Conservation (phyloP, 352 stramenopile species). For the Pythium grandisporangium region DNA sequence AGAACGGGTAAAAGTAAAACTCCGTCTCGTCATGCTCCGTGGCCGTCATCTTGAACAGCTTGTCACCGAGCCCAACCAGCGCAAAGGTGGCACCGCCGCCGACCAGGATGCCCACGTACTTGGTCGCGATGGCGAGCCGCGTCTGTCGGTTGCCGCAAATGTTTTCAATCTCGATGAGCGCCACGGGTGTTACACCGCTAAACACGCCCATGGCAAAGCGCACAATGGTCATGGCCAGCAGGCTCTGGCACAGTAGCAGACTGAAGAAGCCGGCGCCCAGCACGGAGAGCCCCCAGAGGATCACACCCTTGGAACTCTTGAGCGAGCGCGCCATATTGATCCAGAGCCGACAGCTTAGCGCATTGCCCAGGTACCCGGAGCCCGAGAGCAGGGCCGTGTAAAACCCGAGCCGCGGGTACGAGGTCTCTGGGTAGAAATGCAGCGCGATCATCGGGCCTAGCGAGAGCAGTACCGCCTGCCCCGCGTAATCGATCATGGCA, state of each 20-base stretch:
- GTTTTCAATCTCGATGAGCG: constrained; percentile 75
- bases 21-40: constrained; percentile 27
- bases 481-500: constrained; percentile 71
- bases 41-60: constrained; percentile 31
- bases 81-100: constrained; percentile 37
- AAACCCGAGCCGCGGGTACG: constrained; percentile 63
- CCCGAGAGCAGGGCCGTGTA: constrained; percentile 68
- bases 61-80: constrained; percentile 35
- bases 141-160: constrained; percentile 75
- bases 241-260: constrained; percentile 63
- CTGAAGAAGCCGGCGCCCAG: constrained; percentile 63
- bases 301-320: constrained; percentile 71
- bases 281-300: constrained; percentile 70
- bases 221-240: constrained; percentile 68
- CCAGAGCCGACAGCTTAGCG: constrained; percentile 66
- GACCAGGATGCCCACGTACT: constrained; percentile 55
- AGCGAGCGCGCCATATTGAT: constrained; percentile 67
- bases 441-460: constrained; percentile 63
- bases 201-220: constrained; percentile 69
- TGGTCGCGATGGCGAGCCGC: constrained; percentile 43
- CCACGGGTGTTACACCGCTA: constrained; percentile 62
- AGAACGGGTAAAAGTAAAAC: constrained; percentile 72
- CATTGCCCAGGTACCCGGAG: constrained; percentile 56
- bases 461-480: constrained; percentile 60
- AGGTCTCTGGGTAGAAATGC: constrained; percentile 70